phyloP scores from a whole-genome alignment of 163 green algal species.

The Chloromonas sp. region DNA sequence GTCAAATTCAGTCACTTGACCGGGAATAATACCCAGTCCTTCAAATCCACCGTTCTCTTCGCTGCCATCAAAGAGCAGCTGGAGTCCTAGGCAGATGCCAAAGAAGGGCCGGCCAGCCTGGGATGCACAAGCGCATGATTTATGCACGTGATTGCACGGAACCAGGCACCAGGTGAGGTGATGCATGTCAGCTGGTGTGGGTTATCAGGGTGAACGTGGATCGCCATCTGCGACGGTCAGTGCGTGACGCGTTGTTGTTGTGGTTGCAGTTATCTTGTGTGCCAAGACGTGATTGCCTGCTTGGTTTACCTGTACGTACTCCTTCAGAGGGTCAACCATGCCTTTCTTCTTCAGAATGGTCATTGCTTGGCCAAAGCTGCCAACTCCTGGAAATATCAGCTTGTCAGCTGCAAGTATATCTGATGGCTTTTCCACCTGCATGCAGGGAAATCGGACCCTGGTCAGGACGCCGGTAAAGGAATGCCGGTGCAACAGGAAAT shows the following conservation, averaged over 20 bases:
- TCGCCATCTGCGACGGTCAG: too few species aligned
- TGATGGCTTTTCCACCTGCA: slow-evolving; percentile 56
- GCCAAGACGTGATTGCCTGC: too few species aligned
- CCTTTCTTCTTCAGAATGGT: slow-evolving; percentile 63
- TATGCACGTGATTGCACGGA: too few species aligned
- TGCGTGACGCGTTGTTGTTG: too few species aligned
- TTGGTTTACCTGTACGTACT: slow-evolving; percentile 76
- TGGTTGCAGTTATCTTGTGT: too few species aligned
- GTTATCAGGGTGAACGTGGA: too few species aligned
- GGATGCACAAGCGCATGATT: too few species aligned
- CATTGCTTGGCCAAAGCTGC: slow-evolving; percentile 87
- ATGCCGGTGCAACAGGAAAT: too few species aligned
- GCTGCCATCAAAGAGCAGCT: slow-evolving; percentile 92
- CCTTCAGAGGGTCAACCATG: slow-evolving; percentile 70
- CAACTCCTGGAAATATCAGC: slow-evolving; percentile 95
- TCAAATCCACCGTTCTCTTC: slow-evolving; percentile 90
- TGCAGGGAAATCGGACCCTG: too few species aligned
- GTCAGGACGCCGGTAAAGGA: too few species aligned
- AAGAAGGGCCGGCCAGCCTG: slow-evolving; percentile 78
- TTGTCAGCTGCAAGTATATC: slow-evolving; percentile 77
- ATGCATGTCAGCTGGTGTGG: too few species aligned
- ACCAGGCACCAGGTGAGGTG: too few species aligned
- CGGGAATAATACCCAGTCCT: slow-evolving; percentile 87
- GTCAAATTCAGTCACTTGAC: slow-evolving; percentile 60
- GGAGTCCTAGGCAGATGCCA: slow-evolving; percentile 96